phyloP scores from a whole-genome alignment of 495 filamentous ascomycete genomes.

The Penicillium lividum region DNA sequence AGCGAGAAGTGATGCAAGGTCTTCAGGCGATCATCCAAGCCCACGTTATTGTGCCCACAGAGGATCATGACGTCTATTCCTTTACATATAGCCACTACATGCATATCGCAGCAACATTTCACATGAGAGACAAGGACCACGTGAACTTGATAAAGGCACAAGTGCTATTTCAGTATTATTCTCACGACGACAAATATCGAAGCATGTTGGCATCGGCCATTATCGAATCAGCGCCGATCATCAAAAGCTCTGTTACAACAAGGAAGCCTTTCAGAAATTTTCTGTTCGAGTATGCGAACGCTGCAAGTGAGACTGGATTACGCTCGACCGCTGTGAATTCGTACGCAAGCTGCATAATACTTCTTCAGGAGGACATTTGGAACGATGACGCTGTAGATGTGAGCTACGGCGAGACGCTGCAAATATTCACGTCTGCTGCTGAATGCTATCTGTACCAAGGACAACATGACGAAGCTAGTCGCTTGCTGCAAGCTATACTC shows the following conservation, averaged over 20 bases:
- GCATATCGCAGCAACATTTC: constrained; percentile 64
- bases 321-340: constrained; percentile 9
- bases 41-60: constrained; percentile 63
- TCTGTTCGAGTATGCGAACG: constrained; percentile 2
- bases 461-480: constrained; percentile 5
- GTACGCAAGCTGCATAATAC: constrained; percentile 4
- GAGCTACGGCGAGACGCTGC: constrained; percentile 8
- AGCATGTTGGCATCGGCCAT: constrained; percentile 9
- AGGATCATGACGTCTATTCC: constrained; percentile 63
- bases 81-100: constrained; percentile 65
- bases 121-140: constrained; percentile 45
- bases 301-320: constrained; percentile 11
- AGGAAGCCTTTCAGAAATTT: not conserved
- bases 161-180: constrained; percentile 7
- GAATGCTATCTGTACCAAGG: constrained; percentile 2
- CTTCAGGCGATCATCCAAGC: constrained; percentile 65
- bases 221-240: constrained; percentile 7
- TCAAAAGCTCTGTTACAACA: constrained; percentile 1
- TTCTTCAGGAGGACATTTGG: constrained; percentile 9
- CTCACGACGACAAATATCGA: constrained; percentile 12
- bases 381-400: constrained; percentile 3
- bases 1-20: constrained; percentile 54
- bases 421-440: constrained; percentile 7
- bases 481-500: constrained; percentile 4
- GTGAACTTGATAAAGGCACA: constrained; percentile 5